Base-by-base conservation (phyloP, 805 yeast species). In the Yamadazyma nakazawae region DNA sequence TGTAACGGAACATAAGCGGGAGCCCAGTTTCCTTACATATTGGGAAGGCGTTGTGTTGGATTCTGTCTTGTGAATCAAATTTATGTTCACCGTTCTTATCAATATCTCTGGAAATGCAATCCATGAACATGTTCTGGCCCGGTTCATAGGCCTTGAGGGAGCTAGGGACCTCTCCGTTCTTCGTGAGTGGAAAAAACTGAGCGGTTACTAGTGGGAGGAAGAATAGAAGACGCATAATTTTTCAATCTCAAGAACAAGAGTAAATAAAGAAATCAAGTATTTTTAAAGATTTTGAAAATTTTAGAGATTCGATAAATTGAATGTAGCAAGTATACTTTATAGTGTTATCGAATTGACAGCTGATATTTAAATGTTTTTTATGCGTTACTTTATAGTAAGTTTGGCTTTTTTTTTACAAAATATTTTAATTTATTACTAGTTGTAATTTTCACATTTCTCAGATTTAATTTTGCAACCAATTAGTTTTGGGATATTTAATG, bases 81-180 rank as follows among this genome's bases (percentile, higher is more conserved):
- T 78, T 72, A 66, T 86, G 92, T 60, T 86, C 92, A 45, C 94
- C 94, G 51, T 74, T 79, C 19, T 41, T 34, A 36, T 84, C 88
- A 44, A 86, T 85, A 52, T 83, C 78, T 56, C 94, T 71, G 42
- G 77, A 63, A 49, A 82, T 85, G 61, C 94, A 86, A 53, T 76
- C 78, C 42, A 84, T 56, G 37, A 73, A 63, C 12, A 84, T 60
- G 7, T 59, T 63, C 41, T 80, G 78, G 3, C 76, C 75, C 1
- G 26, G 19, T 4, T 54, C 38, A 56, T 67, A 75, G 43, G 70
- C 80, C 60, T 50, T 61, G 52, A 61, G 55, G 51, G 54, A 62
- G 14, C 41, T 44, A 2, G 76, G 75, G 8, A 71, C 57, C 39
- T 68, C 70, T 8, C 67, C 74, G 38, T 69, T 62, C 45, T 58